These are phyloP conservation scores for Lichtheimia corymbifera DNA, from an alignment of 371 early-diverging fungal genomes.

Conservation along the genomic window DNA sequence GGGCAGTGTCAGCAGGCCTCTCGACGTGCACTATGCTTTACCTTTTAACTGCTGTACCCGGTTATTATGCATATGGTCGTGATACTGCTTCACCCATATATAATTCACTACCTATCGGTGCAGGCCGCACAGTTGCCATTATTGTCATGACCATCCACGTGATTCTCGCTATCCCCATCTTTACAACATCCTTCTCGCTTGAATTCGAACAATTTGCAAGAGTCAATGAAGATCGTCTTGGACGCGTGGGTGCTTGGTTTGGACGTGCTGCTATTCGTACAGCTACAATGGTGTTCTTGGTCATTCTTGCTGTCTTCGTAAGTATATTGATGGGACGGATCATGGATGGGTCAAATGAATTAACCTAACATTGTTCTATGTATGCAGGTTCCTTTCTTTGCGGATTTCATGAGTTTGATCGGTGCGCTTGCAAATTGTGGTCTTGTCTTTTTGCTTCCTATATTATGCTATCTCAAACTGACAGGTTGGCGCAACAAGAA, in stretches of 20 bases:
- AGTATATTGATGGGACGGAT: neutral
- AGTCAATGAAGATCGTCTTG: constrained; percentile 35
- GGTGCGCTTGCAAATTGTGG: constrained; percentile 71
- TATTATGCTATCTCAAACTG: constrained; percentile 62
- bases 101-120: constrained; percentile 64
- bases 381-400: constrained; percentile 59
- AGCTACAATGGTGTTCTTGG: constrained; percentile 47
- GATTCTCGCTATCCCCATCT: constrained; percentile 85
- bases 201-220: constrained; percentile 64
- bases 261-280: constrained; percentile 56
- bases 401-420: constrained; percentile 74
- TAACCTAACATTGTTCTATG: neutral
- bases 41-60: constrained; percentile 73
- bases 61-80: constrained; percentile 82
- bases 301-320: constrained; percentile 55
- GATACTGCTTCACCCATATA: constrained; percentile 78
- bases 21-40: constrained; percentile 78
- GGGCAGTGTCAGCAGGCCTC: constrained; percentile 71
- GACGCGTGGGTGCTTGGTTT: constrained; percentile 47
- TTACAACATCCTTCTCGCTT: constrained; percentile 80
- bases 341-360: neutral
- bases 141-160: constrained; percentile 86
- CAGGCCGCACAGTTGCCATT: constrained; percentile 65
- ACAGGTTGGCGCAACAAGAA: constrained; percentile 56
- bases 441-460: constrained; percentile 72